phyloP scores from a whole-genome alignment of 148 eudicot genomes.

The Vaccinium darrowii region DNA sequence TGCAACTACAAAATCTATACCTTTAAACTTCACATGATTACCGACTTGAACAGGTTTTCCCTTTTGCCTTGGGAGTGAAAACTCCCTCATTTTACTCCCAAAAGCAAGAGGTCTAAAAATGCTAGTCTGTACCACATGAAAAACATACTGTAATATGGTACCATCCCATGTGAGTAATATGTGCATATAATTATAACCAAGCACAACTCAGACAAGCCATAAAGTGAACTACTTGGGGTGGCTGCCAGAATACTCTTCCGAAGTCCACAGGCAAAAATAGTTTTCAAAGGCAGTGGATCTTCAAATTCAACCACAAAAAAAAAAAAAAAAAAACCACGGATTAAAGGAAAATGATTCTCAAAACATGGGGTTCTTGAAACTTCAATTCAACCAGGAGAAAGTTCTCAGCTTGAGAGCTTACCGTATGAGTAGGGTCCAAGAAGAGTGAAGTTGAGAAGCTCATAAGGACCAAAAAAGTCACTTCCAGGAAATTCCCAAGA shows the following conservation, averaged over 20 bases:
- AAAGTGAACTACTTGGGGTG: background rate
- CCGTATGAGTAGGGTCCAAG: constrained; percentile 67
- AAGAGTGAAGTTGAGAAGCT: constrained; percentile 86
- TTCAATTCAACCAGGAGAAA: background rate
- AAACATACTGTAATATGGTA: background rate
- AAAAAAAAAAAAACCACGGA: background rate
- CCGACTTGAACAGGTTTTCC: background rate
- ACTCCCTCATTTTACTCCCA: background rate
- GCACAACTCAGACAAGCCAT: constrained; percentile 5
- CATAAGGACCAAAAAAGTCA: constrained; percentile 91
- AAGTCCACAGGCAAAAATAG: background rate
- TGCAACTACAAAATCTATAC: background rate
- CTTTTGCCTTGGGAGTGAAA: background rate
- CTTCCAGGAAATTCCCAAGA: constrained; percentile 59
- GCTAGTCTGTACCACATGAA: background rate
- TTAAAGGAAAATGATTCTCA: background rate
- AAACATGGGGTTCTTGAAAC: background rate
- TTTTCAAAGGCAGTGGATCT: background rate
- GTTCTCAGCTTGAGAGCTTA: constrained; percentile 29
- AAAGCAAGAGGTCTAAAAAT: background rate
- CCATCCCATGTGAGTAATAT: background rate
- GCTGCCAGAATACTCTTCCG: background rate
- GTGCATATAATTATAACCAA: background rate
- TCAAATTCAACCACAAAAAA: background rate
- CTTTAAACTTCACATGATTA: background rate